Base-by-base conservation (phyloP, 169 alveolate genomes). In the Eimeria zaria region DNA sequence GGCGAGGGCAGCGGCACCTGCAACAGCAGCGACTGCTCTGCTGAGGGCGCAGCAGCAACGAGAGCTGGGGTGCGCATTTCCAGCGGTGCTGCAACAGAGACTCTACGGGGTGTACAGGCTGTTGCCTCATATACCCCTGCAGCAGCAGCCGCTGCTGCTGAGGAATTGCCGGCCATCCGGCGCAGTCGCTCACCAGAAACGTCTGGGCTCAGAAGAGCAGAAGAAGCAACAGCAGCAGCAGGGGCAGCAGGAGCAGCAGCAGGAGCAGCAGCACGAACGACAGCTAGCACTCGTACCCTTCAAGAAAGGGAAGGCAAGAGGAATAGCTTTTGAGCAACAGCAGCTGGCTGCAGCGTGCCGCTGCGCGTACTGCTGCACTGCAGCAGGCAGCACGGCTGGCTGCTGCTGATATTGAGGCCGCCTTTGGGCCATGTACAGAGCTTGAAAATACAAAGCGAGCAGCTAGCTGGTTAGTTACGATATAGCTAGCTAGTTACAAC, bases 271-370 rank as follows among this genome's bases (percentile, higher is more conserved):
- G 74, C 44, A 64, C 4, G 44, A n/a, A 20, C 44, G 27, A 8
- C 44, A n/a, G 12, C 41, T 1, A 8, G 44, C 24, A 27, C 18
- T 58, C 67, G 27, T 9, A 16, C 67, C 58, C 58, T 51, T 20
- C 44, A 64, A 7, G 74, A 7, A 64, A 64, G 74, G 18, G 48
- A 39, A 73, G 84, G 69, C 69, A 30, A n/a, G 69, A 78, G 87
- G 60, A 78, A 22, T 46, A 44, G 88, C 67, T 41, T 78, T 41
- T 78, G 16, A 78, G 88, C 67, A 27, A 24, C 67, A 46, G 62
- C 88, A 18, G 88, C 6, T 73, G 20, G 84, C 36, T 73, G 8
- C 30, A 3, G 18, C 39, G 33, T 71, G 81, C 44, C n/a, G 81
- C 81, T 9, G 8, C 46, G 48, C 46, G 24, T 16, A 14, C n/a